These are phyloP conservation scores for Truncatella angustata DNA, from an alignment of 2,329 filamentous ascomycete genomes.

Conservation along the genomic window DNA sequence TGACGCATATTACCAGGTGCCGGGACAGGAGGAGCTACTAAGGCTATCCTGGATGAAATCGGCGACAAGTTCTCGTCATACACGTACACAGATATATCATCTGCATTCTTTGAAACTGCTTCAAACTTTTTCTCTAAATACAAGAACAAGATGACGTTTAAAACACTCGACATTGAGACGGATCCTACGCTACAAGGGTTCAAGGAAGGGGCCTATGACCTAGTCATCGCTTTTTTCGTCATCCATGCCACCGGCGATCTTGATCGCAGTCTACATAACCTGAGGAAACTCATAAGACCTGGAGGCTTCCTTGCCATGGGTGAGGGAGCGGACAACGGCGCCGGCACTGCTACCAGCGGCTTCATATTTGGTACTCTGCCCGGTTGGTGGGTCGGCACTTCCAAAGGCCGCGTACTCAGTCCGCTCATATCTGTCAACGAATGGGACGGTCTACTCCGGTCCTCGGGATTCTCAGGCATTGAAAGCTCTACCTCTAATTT, in stretches of 20 bases:
- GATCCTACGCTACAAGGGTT: conserved; percentile 30
- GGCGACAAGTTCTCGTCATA: conserved; percentile 24
- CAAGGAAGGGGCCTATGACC: conserved; percentile 22
- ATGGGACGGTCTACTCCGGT: conserved; percentile 24
- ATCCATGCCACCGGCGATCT: background rate
- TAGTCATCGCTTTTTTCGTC: background rate
- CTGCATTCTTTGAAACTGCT: conserved; percentile 33
- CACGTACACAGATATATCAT: conserved; percentile 39
- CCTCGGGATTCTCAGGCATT: conserved; percentile 23
- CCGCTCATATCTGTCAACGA: conserved; percentile 15
- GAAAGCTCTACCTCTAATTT: conserved; percentile 14
- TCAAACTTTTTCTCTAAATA: conserved; percentile 24
- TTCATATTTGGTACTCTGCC: conserved; percentile 32
- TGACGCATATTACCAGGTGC: conserved; percentile 15
- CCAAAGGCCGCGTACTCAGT: conserved; percentile 18
- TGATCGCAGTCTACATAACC: background rate
- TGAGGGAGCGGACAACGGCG: conserved; percentile 3
- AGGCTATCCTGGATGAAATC: conserved; percentile 28
- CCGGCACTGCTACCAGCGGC: background rate
- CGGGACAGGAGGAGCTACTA: conserved; percentile 38
- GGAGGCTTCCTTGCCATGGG: conserved; percentile 32
- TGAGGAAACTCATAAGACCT: conserved; percentile 14
- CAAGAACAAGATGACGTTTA: conserved; percentile 27
- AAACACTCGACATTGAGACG: conserved; percentile 26
- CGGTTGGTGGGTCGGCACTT: conserved; percentile 35